Percentiles rank a stretch among this genome's conserved stretches.
These are phyloP conservation scores for Pythium rishiriense DNA, from an alignment of 352 stramenopile genomes.

Conservation along the genomic window DNA sequence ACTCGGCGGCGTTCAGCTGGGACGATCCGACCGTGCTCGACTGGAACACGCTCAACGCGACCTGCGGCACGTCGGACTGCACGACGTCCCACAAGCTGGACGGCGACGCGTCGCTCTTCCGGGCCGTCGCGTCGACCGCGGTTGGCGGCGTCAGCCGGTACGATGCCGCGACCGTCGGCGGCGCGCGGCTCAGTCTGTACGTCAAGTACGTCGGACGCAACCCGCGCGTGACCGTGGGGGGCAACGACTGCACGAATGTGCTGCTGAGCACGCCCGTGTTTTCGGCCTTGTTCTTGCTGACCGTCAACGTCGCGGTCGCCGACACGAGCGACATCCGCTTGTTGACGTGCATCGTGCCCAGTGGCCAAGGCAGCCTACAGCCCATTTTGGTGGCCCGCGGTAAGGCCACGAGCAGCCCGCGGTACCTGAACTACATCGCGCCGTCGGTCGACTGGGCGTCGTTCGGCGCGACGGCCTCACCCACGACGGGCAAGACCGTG, in stretches of 20 bases:
- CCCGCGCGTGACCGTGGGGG: constrained; percentile 37
- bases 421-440: constrained; percentile 55
- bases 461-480: constrained; percentile 30
- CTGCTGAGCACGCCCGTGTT: constrained; percentile 32
- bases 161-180: constrained; percentile 41
- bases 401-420: constrained; percentile 37
- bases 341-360: constrained; percentile 45
- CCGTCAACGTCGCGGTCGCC: constrained; percentile 11
- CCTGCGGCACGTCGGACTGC: constrained; percentile 42
- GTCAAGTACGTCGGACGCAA: constrained; percentile 55
- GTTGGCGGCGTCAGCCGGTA: constrained; percentile 34
- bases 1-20: constrained; percentile 59
- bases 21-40: constrained; percentile 55
- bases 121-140: constrained; percentile 26
- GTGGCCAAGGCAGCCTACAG: constrained; percentile 47
- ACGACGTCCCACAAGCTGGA: constrained; percentile 49
- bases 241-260: constrained; percentile 34
- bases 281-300: constrained; percentile 20
- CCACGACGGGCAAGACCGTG: constrained; percentile 48
- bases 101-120: constrained; percentile 44
- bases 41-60: constrained; percentile 51
- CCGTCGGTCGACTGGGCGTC: constrained; percentile 42
- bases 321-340: constrained; percentile 38
- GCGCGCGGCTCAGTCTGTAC: constrained; percentile 48
- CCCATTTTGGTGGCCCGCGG: constrained; percentile 38